Evolutionary conservation across 306 rosid genomes (phyloP), one percentile per base, ranked within the genome.

Genomic region (Albizia julibrissin): DNA sequence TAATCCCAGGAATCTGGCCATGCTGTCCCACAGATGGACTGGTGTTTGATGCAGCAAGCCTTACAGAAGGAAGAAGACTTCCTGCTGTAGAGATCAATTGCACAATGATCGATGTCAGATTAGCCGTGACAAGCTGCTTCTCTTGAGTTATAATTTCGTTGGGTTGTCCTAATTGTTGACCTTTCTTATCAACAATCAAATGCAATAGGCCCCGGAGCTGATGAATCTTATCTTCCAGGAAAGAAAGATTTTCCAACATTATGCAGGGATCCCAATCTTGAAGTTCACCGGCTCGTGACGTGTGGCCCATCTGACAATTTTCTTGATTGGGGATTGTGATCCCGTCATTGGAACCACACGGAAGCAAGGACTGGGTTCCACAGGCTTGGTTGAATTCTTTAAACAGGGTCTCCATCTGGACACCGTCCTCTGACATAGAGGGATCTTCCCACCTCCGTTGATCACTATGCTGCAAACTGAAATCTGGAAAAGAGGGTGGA

Each of bases 61-160:
- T 87, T 50, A 79, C 89, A 3, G 93, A 87, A 40, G 98, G 98
- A 37, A 94, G 93, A 79, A 94, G 94, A 79, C 89, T 86, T 56
- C 98, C 97, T 1, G 98, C 98, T 19, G 98, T 86, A 34, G 98
- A 90, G 85, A 94, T 89, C 82, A 94, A 80, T 75, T 94, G 98
- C 77, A 91, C 88, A 67, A 94, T 87, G 75, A 94, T 87, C 15
- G 98, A 91, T 70, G 98, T 89, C 54, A 94, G 94, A 82, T 94
- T 93, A 22, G 92, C 91, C 0, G 91, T 90, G 72, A 93, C 72
- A 81, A 93, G 97, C 89, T 94, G 97, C 44, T 89, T 89, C 66
- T 91, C 97, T 87, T 88, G 97, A 73, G 81, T 73, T 19, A 79
- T 84, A 49, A 90, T 83, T 79, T 93, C 97, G 84, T 83, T 85